Evolutionary conservation across 345 rosid genomes (phyloP), one percentile per base, ranked within the genome.

Genomic region (Eucalyptus grandis): DNA sequence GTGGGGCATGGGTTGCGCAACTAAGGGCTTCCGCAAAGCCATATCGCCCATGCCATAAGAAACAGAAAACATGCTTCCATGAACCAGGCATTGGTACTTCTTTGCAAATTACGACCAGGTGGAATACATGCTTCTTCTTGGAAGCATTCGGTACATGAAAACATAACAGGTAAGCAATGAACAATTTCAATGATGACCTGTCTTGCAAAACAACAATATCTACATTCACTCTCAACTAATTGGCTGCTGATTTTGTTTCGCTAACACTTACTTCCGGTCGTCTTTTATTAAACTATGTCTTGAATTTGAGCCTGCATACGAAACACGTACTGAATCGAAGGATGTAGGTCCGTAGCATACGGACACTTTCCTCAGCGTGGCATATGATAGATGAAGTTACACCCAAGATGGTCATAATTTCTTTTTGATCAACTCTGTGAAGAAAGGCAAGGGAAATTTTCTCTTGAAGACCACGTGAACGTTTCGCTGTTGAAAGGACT

Each of bases 101-200:
- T 34, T 56, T 95, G 95, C 92, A 95, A 77, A 80, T 91, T 94
- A 40, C 96, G 95, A 11, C 95, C 95, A 27, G 96, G 95, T 56
- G 87, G 92, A 95, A 82, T 93, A 93, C 88, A 91, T 92, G 60
- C 96, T 95, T 49, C 97, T 96, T 91, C 98, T 94, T 34, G 98
- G 98, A 87, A 93, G 91, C 96, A 96, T 94, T 97, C 89, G 10
- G 51, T 85, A 62, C 60, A 1, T n/a, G 44, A 7, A 56, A 19
- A 26, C 21, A 50, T 3, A 65, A 15, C 6, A 46, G 14, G 27
- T 43, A 56, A 27, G 12, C 26, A 46, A 46, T 26, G 13, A 87
- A 19, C 49, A 87, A 26, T 56, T 56, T 24, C 62, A 24, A 31
- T 19, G 37, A 88, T 44, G 43, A 88, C 8, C 85, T 12, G 54